Evolutionary conservation across 2,329 filamentous ascomycete genomes (phyloP), one percentile per base, ranked within the genome.

Genomic region (Camillea tinctor): DNA sequence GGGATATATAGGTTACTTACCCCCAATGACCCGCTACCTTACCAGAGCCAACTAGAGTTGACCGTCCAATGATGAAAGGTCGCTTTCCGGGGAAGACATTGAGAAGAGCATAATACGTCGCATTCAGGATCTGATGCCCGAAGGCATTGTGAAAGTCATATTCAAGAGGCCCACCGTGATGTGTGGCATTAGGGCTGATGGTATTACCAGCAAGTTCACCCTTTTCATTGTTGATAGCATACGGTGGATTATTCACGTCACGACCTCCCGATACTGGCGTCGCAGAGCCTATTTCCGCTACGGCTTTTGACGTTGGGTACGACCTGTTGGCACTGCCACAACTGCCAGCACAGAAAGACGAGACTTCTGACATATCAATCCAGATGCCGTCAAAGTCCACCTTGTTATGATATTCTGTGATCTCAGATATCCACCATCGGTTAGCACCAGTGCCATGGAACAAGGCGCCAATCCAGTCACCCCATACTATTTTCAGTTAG

Each of bases 111-210:
- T 88, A 77, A 71, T 92, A 92, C 0, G 92, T 95, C 9, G 90
- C 89, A 61, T 90, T 89, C 59, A 92, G 79, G 65, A 93, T 90
- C 72, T 89, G 86, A 68, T 90, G 83, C 0, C 91, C 91, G 69
- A 82, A 94, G 1, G 95, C 76, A 69, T 91, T 95, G 79, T 96
- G 92, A 23, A 91, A 85, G 71, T 96, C 91, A 70, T 96, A 96
- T 71, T 96, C 89, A 49, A 85, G 73, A 1, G 85, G 80, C 3
- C 90, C 91, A 66, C 91, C 89, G 52, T 84, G 79, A 69, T 95
- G 90, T 2, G 89, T 92, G 0, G 91, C 88, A 68, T 95, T 92
- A 0, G 91, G 90, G 61, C 85, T 87, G 23, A 93, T 81, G 1
- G 91, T 90, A 67, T 91, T 86, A 1, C 88, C 86, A 17, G 85